Base-by-base conservation (phyloP, 2,329 filamentous ascomycete species). In the Chalara sp. region DNA sequence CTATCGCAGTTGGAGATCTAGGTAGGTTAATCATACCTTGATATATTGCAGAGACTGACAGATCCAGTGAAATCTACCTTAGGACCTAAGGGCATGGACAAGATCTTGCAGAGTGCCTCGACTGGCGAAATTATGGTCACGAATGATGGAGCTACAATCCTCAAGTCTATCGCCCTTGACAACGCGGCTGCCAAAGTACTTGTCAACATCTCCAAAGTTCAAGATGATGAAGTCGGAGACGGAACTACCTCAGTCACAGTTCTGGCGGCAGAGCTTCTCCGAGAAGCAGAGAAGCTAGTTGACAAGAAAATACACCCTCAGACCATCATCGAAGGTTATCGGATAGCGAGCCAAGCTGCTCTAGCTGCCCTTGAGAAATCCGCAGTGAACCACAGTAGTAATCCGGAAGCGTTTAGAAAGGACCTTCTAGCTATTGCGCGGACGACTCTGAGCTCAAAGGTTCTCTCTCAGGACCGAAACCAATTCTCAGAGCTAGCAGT, bases 221-320 rank as follows among this genome's bases (percentile, higher is more conserved):
- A 99, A 70, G 93, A 99, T 65, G 93, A 99, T 68, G 93, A 99
- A 71, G 92, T 99, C 29, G 93, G 93, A 66, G 93, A 99, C 68
- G 93, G 93, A 53, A 99, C 93, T 44, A 99, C 93, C 28, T 97
- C 91, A n/a, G 93, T 99, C 51, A 86, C 93, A 42, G 93, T 99
- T 12, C 77, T 99, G 56, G 91, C 93, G 39, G 93, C 93, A 53
- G 93, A 99, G 75, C 80, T 99, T 53, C 79, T 99, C 58, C 86
- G 93, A 57, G 93, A 99, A 72, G 93, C 93, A 45, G 93, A 99
- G 76, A 92, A 95, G 75, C 81, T 99, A 46, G 89, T 99, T 61
- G 88, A 95, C 75, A 90, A 92, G 76, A 97, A 97, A 76, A 96
- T 99, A 63, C 93, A 99, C 71, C 93, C 93, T 47, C 93, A 99